Evolutionary conservation across 768 basidiomycete species (phyloP), one percentile per base, ranked within the genome.

Genomic region (Hebeloma cylindrosporum): DNA sequence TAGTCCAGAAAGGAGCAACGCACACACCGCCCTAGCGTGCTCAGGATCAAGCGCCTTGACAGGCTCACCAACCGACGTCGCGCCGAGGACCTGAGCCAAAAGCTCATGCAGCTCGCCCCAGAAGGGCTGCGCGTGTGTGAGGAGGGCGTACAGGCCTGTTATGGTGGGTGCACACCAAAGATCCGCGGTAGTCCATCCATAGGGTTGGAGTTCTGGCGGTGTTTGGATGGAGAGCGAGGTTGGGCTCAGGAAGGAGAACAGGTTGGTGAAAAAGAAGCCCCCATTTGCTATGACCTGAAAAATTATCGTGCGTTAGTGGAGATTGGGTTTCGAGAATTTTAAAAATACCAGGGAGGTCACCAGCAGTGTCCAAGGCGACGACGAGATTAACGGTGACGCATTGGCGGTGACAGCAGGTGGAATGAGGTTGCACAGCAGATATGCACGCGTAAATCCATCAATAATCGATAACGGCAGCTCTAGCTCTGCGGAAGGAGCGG

Each of bases 91-190:
- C 5, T 72, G 68, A 7, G 72, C 61, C 7, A 84, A 53, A 13
- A 81, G 57, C 4, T 60, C 48, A 51, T 85, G 82, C 29, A 74
- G 42, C 21, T 84, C 79, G 1, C 75, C 78, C 84, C 83, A 93
- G 63, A 87, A 86, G 0, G 91, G 87, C 60, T 94, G 91, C 2
- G 88, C 83, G 51, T 93, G 89, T 7, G 91, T 93, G 40, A 93
- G 74, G 45, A 83, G 77, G 41, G 92, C 83, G 59, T 89, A 93
- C 7, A 93, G 60, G 1, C 73, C 86, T 8, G 90, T 91, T 54
- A 83, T 68, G 53, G 83, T 66, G 5, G 90, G 83, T 7, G 93
- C 90, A 63, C 80, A 80, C 92, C 93, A 95, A 22, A 93, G 62
- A 60, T 95, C 93, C 0, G 80, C 77, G 17, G 82, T 80, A 31